phyloP scores from a whole-genome alignment of 352 stramenopile species.

The Hyphochytrium catenoides region DNA sequence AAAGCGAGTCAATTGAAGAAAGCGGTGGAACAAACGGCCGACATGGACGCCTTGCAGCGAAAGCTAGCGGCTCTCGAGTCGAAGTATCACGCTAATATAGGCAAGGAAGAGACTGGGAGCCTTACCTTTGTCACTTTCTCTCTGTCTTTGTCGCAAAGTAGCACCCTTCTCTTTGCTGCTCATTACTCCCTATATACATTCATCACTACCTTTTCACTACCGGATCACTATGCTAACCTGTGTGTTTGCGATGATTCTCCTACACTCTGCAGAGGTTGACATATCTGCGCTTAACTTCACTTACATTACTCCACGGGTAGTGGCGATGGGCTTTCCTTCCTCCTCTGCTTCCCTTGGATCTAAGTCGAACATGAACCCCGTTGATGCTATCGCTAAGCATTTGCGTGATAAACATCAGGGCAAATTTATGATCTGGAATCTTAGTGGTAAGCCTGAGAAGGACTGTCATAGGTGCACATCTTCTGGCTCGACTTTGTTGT shows the following conservation, averaged over 20 bases:
- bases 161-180: too few relatives aligned
- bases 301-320: conserved; percentile 60
- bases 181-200: too few relatives aligned
- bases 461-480: too few relatives aligned
- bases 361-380: conserved; percentile 50
- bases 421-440: conserved; percentile 96
- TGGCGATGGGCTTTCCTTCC: conserved; percentile 73
- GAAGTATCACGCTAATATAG: too few relatives aligned
- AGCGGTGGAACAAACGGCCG: conserved; percentile 36
- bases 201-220: too few relatives aligned
- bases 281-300: conserved; percentile 67
- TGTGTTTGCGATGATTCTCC: too few relatives aligned
- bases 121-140: too few relatives aligned
- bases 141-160: too few relatives aligned
- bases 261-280: conserved; percentile 44
- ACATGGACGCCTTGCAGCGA: conserved; percentile 60
- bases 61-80: conserved; percentile 45
- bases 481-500: too few relatives aligned
- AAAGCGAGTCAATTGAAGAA: conserved; percentile 43
- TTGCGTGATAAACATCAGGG: conserved; percentile 74
- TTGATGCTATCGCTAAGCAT: conserved; percentile 74
- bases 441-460: too few relatives aligned
- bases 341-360: conserved; percentile 25
- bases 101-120: too few relatives aligned
- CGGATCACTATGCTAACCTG: too few relatives aligned